A percentile compares a stretch with the other conserved stretches of the same genome.
Conservation (phyloP, 2,329 filamentous ascomycete genomes). For the Ambrosiella cleistominuta region DNA sequence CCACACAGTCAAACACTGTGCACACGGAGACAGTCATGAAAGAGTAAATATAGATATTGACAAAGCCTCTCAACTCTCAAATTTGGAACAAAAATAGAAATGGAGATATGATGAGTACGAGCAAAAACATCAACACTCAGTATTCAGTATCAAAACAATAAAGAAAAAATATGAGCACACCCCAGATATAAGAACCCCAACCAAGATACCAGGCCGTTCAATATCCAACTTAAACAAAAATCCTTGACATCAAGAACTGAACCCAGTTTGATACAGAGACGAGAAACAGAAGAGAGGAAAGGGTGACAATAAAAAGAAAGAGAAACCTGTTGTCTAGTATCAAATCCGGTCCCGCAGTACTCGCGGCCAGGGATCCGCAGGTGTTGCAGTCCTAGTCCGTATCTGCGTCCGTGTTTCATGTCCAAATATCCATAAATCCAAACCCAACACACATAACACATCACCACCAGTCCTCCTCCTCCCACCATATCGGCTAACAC, state of each 20-base stretch:
- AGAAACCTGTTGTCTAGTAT: neutral
- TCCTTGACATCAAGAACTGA: neutral
- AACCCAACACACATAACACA: neutral
- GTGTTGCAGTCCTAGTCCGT: neutral
- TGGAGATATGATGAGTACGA: neutral
- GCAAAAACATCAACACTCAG: neutral
- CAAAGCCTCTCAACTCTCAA: neutral
- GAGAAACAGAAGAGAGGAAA: conserved; percentile 2
- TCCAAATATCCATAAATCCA: neutral
- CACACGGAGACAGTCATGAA: neutral
- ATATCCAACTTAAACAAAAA: neutral
- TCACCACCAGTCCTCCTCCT: neutral
- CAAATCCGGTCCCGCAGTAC: neutral
- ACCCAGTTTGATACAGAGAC: neutral
- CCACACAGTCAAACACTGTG: neutral
- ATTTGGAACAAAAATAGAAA: neutral
- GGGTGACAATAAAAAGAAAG: conserved; percentile 4
- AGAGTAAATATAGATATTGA: neutral
- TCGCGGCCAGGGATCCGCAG: no score
- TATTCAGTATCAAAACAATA: neutral
- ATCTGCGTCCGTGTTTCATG: neutral
- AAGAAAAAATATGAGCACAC: neutral
- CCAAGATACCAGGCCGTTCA: neutral
- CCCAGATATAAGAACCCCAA: neutral
- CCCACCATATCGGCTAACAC: conserved; percentile 5